Evolutionary conservation across 2,329 filamentous ascomycete species (phyloP).

Genomic region (Pyrenochaeta sp.): DNA sequence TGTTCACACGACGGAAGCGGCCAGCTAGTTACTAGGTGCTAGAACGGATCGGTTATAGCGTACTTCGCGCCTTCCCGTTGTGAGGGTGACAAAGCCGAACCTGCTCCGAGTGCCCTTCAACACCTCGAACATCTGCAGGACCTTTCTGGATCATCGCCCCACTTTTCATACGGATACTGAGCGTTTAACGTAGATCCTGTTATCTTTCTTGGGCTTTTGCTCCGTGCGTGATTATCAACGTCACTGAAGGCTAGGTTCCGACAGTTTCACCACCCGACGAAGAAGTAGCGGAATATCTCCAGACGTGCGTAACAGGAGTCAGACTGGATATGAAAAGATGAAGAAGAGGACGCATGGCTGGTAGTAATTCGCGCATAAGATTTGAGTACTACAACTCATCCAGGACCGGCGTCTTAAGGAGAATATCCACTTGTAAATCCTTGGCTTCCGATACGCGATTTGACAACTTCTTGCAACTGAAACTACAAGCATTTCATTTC

Average conservation of each 20-base stretch:
- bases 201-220: neutral
- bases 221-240: neutral
- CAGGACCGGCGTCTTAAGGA: too few species aligned
- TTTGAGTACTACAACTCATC: too few species aligned
- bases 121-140: neutral
- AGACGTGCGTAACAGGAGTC: too few species aligned
- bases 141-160: neutral
- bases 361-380: too few species aligned
- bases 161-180: neutral
- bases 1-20: conserved; percentile 3
- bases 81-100: neutral
- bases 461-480: neutral
- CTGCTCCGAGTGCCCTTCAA: neutral
- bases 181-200: neutral
- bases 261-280: too few species aligned
- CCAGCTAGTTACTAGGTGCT: neutral
- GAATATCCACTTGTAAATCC: too few species aligned
- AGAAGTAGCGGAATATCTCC: too few species aligned
- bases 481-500: neutral
- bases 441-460: too few species aligned
- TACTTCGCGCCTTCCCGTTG: neutral
- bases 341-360: too few species aligned
- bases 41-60: conserved; percentile 1
- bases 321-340: too few species aligned
- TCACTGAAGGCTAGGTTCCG: neutral